Base-by-base conservation (phyloP, 257 asterid species). In the Fraxinus quadrangulata region DNA sequence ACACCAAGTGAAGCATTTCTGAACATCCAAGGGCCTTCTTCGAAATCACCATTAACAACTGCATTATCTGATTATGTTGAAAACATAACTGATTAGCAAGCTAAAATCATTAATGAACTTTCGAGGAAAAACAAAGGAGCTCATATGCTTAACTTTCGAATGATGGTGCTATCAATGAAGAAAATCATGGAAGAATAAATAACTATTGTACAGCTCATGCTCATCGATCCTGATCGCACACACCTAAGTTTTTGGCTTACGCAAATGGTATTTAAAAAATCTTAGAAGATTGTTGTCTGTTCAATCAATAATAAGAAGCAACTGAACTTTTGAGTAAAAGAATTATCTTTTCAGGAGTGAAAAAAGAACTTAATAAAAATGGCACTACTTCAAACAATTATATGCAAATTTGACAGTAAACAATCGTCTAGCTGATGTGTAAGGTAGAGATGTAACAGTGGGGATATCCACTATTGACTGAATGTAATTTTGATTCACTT, bases 11-110 rank as follows among this genome's bases (percentile, higher is more conserved):
- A 93, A 76, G 84, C 93, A 75, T 95, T 95, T 56, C 96, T 79
- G 84, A 93, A 91, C 97, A 95, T 90, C 96, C 95, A 95, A 10
- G 99, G 96, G 1, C 99, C 99, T 84, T 92, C 97, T 79, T 95
- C 99, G 70, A 95, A 95, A 76, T 95, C 98, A 0, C 98, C 99
- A 65, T 95, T 95, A 19, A 91, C 45, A 26, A 95, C 98, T 5
- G 96, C 93, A 71, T 93, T 89, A 76, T 77, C 98, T 94, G 90
- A 74, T 80, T 21, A 13, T 11, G 39, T n/a, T 56, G 23, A 8
- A 47, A 75, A 11, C 16, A 33, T 30, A 12, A 72, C 26, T 23
- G 51, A 2, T 74, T 49, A 81, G 81, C 59, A 81, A 14, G 54
- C 23, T 36, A 36, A 33, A 31, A 67, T 7, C 6, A 5, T 3